These are phyloP conservation scores for Rauvolfia tetraphylla DNA, from an alignment of 257 asterid species.

Conservation along the genomic window DNA sequence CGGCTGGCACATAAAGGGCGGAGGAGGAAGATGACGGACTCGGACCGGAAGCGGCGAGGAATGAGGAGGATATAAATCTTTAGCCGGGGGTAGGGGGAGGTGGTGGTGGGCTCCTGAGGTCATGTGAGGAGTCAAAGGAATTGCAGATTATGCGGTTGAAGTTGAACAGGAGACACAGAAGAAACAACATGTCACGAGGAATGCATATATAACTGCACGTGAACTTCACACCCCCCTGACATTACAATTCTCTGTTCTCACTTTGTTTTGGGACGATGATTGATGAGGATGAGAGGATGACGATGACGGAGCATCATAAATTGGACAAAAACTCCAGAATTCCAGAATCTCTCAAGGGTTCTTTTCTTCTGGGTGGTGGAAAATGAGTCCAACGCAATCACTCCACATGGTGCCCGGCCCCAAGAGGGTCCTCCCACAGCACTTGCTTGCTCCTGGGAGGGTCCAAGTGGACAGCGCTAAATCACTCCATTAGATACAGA, in stretches of 20 bases:
- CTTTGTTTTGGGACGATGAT: background rate
- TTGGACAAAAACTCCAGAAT: background rate
- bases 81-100: background rate
- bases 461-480: conserved; percentile 39
- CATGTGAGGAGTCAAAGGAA: background rate
- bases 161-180: background rate
- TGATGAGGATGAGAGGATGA: background rate
- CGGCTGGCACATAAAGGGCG: background rate
- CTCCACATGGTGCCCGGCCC: background rate
- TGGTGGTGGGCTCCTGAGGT: background rate
- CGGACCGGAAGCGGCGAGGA: no score
- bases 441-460: conserved; percentile 23
- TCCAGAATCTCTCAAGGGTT: no score
- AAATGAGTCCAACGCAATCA: background rate
- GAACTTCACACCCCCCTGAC: conserved; percentile 28
- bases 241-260: background rate
- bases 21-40: background rate
- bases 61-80: background rate
- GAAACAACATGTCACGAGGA: conserved; percentile 24
- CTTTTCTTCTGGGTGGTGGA: background rate
- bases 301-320: background rate
- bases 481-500: background rate
- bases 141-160: background rate
- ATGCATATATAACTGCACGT: conserved; percentile 25
- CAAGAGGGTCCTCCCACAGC: conserved; percentile 31